Evolutionary conservation across 23 red algal genomes (phyloP), one percentile per base, ranked within the genome.

Genomic region (Gracilaria domingensis): DNA sequence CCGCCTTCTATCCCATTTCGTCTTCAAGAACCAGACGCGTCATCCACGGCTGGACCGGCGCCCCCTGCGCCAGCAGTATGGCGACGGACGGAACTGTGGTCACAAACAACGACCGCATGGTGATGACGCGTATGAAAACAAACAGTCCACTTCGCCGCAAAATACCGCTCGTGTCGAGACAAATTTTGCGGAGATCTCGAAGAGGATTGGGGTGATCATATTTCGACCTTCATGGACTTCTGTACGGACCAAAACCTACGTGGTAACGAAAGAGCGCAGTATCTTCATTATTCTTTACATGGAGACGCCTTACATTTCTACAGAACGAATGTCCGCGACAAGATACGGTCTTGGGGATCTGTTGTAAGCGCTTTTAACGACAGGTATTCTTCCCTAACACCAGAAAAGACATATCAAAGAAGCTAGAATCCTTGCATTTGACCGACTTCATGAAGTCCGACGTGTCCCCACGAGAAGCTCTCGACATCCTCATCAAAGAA

Each of bases 301-400:
- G 72, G 72, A 49, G 72, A 77, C 20, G 72, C 6, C 9, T 45
- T 14, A 0, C 33, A 77, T 14, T 77, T 77, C 72, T 77, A 16
- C 34, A 77, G 47, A 42, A 47, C 72, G 8, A 17, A 77, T 47
- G 72, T 77, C 5, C 38, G 35, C 0, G 72, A 77, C 21, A 42
- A 77, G 24, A 77, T 77, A 44, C 18, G 40, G 6, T 77, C 72
- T 53, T 77, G 37, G 2, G 35, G 72, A 40, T 8, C 72, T 13
- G 24, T 77, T 12, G 72, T 42, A 24, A 77, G 72, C 47, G 72
- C 72, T 14, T 77, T 77, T 9, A 77, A 77, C 0, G 72, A 77
- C 33, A 18, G 72, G 5, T 77, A 77, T 17, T 77, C 72, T 8
- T 77, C 72, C 0, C 35, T 77, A 2, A 77, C 72, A 8, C 34